phyloP scores from a whole-genome alignment of 495 filamentous ascomycete species.

The Lophium mytilinum region DNA sequence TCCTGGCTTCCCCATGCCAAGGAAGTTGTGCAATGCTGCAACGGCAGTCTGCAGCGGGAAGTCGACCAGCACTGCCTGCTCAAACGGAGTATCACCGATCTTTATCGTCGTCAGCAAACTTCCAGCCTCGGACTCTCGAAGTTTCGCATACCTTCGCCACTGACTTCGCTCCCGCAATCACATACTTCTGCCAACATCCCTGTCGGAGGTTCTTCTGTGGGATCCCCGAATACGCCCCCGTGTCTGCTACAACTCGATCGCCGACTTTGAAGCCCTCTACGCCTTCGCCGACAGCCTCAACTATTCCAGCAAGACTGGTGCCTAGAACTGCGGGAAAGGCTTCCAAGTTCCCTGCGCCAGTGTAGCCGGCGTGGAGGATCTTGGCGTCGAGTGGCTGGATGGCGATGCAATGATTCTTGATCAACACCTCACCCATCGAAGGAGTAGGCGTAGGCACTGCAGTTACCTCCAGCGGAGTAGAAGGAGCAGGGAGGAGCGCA shows the following conservation, averaged over 20 bases:
- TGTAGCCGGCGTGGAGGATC: constrained; percentile 17
- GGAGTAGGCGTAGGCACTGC: neutral
- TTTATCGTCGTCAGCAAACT: neutral
- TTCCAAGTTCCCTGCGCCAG: constrained; percentile 8
- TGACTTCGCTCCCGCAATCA: constrained; percentile 6
- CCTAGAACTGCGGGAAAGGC: constrained; percentile 21
- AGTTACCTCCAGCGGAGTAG: neutral
- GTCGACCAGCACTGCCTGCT: constrained; percentile 19
- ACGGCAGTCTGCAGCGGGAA: constrained; percentile 24
- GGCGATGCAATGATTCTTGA: constrained; percentile 16
- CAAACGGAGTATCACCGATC: constrained; percentile 17
- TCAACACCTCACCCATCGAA: constrained; percentile 5
- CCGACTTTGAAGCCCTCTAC: constrained; percentile 8
- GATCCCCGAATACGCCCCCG: constrained; percentile 9
- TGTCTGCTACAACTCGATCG: constrained; percentile 24
- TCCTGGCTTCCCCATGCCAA: constrained; percentile 19
- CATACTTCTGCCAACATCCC: constrained; percentile 21
- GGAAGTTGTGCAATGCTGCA: constrained; percentile 17
- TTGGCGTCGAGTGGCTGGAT: constrained; percentile 20
- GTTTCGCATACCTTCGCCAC: constrained; percentile 10
- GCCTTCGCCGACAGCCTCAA: constrained; percentile 13
- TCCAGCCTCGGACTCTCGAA: no score
- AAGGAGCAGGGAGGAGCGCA: neutral
- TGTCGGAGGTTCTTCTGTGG: constrained; percentile 8
- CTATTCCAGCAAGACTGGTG: constrained; percentile 13